Evolutionary conservation across 495 filamentous ascomycete genomes (phyloP).

Genomic region (Physcia stellaris): DNA sequence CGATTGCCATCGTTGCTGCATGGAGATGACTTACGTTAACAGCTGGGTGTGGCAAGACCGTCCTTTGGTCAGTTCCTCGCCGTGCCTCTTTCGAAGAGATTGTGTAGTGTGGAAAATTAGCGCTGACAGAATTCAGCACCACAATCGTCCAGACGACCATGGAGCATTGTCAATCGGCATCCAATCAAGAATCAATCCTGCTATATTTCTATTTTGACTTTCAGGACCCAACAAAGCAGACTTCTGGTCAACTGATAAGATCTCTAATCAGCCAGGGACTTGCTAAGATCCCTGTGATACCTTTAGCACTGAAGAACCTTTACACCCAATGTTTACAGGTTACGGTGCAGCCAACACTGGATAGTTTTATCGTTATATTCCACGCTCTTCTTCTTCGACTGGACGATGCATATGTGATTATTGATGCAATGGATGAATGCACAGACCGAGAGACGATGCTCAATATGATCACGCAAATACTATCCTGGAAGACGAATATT

Average conservation of each 20-base stretch:
- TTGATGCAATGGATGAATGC: constrained; percentile 24
- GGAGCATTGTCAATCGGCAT: too few species aligned
- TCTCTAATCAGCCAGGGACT: constrained; percentile 21
- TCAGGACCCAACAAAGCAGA: constrained; percentile 18
- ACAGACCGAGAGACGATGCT: constrained; percentile 14
- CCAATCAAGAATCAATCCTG: too few species aligned
- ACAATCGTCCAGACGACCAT: too few species aligned
- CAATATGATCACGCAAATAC: constrained; percentile 13
- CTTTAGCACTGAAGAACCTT: constrained; percentile 1
- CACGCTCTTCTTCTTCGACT: not conserved
- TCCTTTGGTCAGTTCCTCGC: too few species aligned
- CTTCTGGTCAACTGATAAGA: constrained; percentile 10
- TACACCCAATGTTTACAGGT: not conserved
- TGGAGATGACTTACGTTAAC: too few species aligned
- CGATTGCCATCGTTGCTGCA: too few species aligned
- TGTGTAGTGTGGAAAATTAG: too few species aligned
- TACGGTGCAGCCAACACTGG: not conserved
- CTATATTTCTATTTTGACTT: constrained; percentile 29
- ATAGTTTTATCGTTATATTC: not conserved
- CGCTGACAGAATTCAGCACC: too few species aligned
- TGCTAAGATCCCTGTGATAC: constrained; percentile 3
- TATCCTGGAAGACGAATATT: constrained; percentile 10
- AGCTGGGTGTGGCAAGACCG: too few species aligned
- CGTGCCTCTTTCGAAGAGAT: too few species aligned
- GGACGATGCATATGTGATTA: constrained; percentile 8